Conservation (phyloP, 148 eudicot species). For the Mesembryanthemum crystallinum region DNA sequence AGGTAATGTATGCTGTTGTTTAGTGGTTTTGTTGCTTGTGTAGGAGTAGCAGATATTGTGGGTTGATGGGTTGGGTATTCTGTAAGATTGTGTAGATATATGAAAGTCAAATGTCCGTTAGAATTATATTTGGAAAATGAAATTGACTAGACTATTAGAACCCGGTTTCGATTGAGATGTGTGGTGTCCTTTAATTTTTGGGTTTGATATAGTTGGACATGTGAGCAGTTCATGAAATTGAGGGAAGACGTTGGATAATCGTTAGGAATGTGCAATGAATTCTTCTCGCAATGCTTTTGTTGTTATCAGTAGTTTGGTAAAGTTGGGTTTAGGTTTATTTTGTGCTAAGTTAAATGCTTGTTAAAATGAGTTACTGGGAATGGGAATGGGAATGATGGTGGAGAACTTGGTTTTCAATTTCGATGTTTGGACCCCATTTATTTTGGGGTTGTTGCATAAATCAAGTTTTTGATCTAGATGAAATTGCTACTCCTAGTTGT, state of each 20-base stretch:
- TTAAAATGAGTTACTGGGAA: background rate
- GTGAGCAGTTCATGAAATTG: background rate
- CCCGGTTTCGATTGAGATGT: background rate
- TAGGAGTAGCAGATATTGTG: background rate
- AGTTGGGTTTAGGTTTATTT: background rate
- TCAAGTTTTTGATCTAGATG: background rate
- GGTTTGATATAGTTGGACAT: background rate
- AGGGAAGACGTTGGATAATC: too few species aligned
- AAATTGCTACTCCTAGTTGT: background rate
- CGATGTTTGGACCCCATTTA: background rate
- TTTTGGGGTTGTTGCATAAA: background rate
- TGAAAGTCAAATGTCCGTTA: background rate
- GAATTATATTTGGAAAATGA: background rate
- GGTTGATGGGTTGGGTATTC: background rate
- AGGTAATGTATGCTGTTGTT: background rate
- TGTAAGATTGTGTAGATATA: background rate
- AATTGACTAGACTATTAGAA: background rate
- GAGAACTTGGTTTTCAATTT: background rate
- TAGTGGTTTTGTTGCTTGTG: background rate
- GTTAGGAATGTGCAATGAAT: background rate
- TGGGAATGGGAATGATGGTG: background rate
- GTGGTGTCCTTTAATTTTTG: background rate
- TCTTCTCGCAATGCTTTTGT: background rate
- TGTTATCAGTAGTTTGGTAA: background rate
- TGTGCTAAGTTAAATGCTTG: background rate